Evolutionary conservation across 768 basidiomycete species (phyloP).

Genomic region (Candolleomyces efflorescens): DNA sequence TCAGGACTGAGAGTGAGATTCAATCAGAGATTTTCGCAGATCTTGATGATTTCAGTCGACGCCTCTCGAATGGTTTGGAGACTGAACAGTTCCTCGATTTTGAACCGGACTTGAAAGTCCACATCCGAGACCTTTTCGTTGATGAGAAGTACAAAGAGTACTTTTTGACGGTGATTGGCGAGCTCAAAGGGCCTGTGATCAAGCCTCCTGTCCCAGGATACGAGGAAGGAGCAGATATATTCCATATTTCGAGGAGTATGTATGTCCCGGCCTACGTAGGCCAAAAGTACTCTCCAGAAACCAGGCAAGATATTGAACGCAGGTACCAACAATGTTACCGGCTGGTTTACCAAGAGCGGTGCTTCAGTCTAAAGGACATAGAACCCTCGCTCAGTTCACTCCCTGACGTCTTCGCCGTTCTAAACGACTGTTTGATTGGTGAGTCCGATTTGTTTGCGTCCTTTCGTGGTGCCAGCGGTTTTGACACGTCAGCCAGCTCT

Average conservation of each 20-base stretch:
- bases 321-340: neutral
- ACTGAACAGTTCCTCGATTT: neutral
- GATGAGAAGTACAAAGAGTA: neutral
- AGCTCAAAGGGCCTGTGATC: neutral
- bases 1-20: slow-evolving; percentile 12
- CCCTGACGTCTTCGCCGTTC: neutral
- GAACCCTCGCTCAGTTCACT: neutral
- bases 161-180: neutral
- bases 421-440: neutral
- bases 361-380: neutral
- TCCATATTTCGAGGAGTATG: too few species aligned
- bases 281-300: too few species aligned
- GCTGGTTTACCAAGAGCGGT: neutral
- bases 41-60: neutral
- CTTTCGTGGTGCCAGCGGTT: neutral
- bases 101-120: neutral
- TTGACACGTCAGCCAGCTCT: neutral
- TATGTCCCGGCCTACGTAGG: too few species aligned
- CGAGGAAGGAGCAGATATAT: neutral
- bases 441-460: neutral
- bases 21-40: slow-evolving; percentile 11
- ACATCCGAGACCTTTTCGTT: neutral
- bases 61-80: neutral
- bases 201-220: neutral
- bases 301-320: too few species aligned